A percentile compares a stretch with the other conserved stretches of the same genome.
These are phyloP conservation scores for Ceratocystis colombiana DNA, from an alignment of 2,329 filamentous ascomycete species.

Conservation along the genomic window DNA sequence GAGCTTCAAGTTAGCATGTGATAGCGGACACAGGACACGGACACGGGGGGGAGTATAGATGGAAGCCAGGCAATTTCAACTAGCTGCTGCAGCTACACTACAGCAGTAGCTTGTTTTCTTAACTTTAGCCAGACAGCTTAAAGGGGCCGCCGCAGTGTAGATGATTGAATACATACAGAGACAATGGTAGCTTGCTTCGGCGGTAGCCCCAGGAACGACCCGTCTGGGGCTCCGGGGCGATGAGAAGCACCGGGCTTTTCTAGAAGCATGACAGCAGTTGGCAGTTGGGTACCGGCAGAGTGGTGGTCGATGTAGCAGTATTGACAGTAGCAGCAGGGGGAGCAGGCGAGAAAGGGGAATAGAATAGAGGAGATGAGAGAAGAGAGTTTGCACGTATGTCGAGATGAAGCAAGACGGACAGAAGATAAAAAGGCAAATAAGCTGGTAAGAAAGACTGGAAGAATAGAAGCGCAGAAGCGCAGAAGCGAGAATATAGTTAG, in stretches of 20 bases:
- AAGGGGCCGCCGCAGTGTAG: not conserved
- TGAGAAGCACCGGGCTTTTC: constrained; percentile 20
- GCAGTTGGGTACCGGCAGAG: not conserved
- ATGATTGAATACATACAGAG: constrained; percentile 16
- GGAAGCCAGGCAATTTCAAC: not conserved
- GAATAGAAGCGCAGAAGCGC: not conserved
- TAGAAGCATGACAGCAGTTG: constrained; percentile 18
- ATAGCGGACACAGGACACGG: not conserved
- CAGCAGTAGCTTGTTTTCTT: too few species aligned
- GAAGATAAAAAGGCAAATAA: not conserved
- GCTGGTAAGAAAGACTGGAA: not conserved
- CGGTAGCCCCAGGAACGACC: constrained; percentile 23
- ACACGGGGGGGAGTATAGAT: not conserved
- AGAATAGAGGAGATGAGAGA: too few species aligned
- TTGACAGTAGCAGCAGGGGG: not conserved
- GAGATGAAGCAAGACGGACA: too few species aligned
- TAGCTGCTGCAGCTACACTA: not conserved
- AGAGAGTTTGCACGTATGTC: too few species aligned
- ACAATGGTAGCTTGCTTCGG: constrained; percentile 24
- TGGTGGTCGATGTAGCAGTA: not conserved
- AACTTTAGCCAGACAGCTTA: too few species aligned
- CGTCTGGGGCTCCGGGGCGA: constrained; percentile 17
- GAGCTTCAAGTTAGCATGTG: constrained; percentile 10
- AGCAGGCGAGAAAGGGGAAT: too few species aligned
- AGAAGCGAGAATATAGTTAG: too few species aligned